Base-by-base conservation (phyloP, 2,329 filamentous ascomycete genomes). In the Penicillium sp. region DNA sequence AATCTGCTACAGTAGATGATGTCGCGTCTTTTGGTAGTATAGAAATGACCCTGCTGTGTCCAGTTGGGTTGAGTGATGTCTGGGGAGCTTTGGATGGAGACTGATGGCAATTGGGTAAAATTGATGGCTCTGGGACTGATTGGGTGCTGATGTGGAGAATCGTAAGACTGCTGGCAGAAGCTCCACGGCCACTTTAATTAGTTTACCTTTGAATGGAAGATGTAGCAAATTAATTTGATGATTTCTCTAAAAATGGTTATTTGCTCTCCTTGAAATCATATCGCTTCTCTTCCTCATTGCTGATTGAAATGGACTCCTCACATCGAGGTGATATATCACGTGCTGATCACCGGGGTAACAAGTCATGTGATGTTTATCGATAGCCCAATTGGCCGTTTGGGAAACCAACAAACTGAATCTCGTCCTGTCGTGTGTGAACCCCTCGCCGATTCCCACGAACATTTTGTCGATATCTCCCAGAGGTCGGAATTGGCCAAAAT, bases 401-500 rank as follows among this genome's bases (percentile, higher is more conserved):
- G 26, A 61, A 61, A 48, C 51, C 51, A 60, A 58, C 60, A 19
- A 37, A 37, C 43, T 22, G 26, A 37, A 26, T 43, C 38, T 54
- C 14, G 38, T 19, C 40, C 19, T 43, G 40, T 42, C 11, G 26
- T n/a, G 42, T 38, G 42, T 26, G 38, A 58, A 53, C 58, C 57
- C 66, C 59, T 59, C 61, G 58, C 55, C 22, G 51, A 43, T 28
- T 51, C 58, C 26, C 49, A 52, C 52, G 28, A 33, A 46, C 13
- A 28, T 14, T 16, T 28, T 40, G 48, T 46, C 56, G 59, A 62
- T 45, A 59, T 33, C 11, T 35, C 52, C 25, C 52, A 10, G 52
- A 55, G 52, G 37, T 26, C 40, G 57, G 40, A 59, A 59, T 52
- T 43, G 49, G 33, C 37, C 86, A 69, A 88, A 83, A 52, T 48